phyloP scores from a whole-genome alignment of 352 stramenopile species.

The Globisporangium heterothallicum region DNA sequence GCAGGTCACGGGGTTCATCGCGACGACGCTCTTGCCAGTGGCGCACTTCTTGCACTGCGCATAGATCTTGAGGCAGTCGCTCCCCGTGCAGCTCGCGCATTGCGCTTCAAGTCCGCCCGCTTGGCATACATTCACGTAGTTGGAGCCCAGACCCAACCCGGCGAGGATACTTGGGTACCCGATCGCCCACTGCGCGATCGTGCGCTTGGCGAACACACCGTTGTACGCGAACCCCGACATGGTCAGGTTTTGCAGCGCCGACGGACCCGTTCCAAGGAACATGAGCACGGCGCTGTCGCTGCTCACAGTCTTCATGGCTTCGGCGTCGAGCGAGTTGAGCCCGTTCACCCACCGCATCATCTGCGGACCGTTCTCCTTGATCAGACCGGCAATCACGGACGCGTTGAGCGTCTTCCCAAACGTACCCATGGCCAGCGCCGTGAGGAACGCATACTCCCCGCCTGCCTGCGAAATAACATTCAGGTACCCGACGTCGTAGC shows the following conservation, averaged over 20 bases:
- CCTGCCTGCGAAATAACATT: conserved; percentile 58
- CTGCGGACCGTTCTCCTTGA: conserved; percentile 37
- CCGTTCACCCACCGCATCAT: conserved; percentile 77
- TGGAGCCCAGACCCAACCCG: conserved; percentile 45
- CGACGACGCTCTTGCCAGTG: conserved; percentile 29
- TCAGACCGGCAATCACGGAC: conserved; percentile 17
- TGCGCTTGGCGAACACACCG: conserved; percentile 55
- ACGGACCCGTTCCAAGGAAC: conserved; percentile 27
- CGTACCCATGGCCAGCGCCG: conserved; percentile 32
- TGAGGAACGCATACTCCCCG: conserved; percentile 54
- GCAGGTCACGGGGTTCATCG: conserved; percentile 38
- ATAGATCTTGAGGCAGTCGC: conserved; percentile 29
- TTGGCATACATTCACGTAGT: conserved; percentile 47
- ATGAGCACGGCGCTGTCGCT: conserved; percentile 30
- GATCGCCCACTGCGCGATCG: conserved; percentile 56
- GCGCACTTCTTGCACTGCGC: conserved; percentile 33
- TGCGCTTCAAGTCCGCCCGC: conserved; percentile 26
- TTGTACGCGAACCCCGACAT: conserved; percentile 71
- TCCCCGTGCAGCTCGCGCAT: conserved; percentile 34
- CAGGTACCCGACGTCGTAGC: conserved; percentile 61
- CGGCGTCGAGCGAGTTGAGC: conserved; percentile 67
- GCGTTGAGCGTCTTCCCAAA: conserved; percentile 27
- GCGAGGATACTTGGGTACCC: conserved; percentile 70
- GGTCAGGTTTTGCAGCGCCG: conserved; percentile 34
- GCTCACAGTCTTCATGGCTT: conserved; percentile 55